Conservation (phyloP, 768 basidiomycete species). For the Epithele typhae region DNA sequence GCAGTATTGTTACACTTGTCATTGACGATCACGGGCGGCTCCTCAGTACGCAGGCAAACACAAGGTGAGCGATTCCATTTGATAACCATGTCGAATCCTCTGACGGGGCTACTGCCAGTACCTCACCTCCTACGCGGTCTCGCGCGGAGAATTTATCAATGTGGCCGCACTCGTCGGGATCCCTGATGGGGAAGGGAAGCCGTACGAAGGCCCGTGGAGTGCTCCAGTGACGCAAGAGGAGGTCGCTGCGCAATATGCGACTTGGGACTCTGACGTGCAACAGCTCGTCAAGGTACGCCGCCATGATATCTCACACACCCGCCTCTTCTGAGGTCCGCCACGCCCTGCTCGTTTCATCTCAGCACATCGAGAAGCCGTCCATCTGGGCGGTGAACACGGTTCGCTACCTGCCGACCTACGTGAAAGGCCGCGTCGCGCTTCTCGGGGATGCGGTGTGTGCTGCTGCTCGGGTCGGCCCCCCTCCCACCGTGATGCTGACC, state of each 20-base stretch:
- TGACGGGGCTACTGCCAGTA: no score
- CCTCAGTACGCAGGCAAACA: neutral
- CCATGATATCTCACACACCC: neutral
- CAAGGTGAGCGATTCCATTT: neutral
- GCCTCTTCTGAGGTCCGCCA: neutral
- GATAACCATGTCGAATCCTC: no score
- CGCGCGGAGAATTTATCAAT: no score
- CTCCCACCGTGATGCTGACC: no score
- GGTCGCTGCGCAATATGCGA: no score
- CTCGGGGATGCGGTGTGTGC: neutral
- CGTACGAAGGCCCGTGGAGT: no score
- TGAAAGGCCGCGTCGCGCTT: neutral
- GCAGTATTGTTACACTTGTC: neutral
- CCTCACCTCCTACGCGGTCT: no score
- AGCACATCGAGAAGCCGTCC: neutral
- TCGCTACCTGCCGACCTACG: neutral
- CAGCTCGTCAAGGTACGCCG: no score
- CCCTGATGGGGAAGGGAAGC: no score
- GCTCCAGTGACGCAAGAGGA: no score
- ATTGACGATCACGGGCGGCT: neutral
- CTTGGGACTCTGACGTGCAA: no score
- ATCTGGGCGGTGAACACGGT: neutral
- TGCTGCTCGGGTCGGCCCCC: neutral
- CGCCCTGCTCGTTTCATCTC: slow-evolving; percentile 27
- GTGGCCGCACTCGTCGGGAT: no score